Evolutionary conservation across 2,329 filamentous ascomycete species (phyloP), one percentile per base, ranked within the genome.

Genomic region (Beauveria pseudobassiana): DNA sequence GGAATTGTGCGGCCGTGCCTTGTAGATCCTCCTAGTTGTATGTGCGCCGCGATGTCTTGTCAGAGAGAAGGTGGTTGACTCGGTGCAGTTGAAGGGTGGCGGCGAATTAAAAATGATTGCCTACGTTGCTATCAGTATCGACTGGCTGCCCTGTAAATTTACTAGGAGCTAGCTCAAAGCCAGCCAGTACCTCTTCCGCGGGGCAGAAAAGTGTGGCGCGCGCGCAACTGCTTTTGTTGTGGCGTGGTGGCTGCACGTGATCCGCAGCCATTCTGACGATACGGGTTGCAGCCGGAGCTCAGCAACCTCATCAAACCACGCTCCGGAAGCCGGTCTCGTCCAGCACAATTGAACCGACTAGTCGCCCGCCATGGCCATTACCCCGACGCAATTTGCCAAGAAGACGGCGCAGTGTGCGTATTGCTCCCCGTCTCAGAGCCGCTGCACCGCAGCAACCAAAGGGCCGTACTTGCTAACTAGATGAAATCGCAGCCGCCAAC

Each of bases 351-450:
- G 58, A 53, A 73, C 69, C 72, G 43, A 73, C 72, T 76, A 69
- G 72, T 69, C 73, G 74, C 73, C 77, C 79, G 82, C 72, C 69
- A 93, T 93, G 90, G 87, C 91, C 75, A 92, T 97, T 78, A 90
- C 92, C 78, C 91, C 93, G 68, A 97, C 93, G 65, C 92, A 93
- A 78, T 91, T 97, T 73, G 93, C 90, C 72, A 85, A 89, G 76
- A 84, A 84, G 77, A 90, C 89, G 77, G 85, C 87, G 75, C 85
- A 89, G 73, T 93, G 90, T 93, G 76, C 76, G 88, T 54, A 60
- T 54, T 61, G 40, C 6, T 43, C 30, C 61, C 22, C 10, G 24
- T 14, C 1, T 10, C 3, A 20, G 24, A 22, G n/a, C 14, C 26
- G 24, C 48, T 28, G 43, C 57, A 8, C n/a, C n/a, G 14, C 54